Percentiles rank a stretch among this genome's conserved stretches.
phyloP scores from a whole-genome alignment of 163 green algal species.

The Chlamydomonas reinhardtii region DNA sequence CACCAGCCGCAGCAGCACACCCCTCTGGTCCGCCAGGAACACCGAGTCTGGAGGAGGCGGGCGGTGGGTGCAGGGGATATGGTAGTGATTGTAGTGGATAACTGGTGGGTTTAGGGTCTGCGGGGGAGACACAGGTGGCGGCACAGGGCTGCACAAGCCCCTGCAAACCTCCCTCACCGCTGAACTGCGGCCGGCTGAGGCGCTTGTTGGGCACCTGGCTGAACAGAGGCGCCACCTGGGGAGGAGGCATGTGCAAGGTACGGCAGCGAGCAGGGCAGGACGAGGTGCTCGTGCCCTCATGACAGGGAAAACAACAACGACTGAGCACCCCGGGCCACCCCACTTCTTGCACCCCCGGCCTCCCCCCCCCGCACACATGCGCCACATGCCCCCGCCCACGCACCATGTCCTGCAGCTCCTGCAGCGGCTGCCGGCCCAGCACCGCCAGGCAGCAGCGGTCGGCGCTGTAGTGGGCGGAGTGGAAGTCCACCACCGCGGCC shows the following conservation, averaged over 20 bases:
- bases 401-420: conserved; percentile 83
- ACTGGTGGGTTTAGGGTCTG: too few relatives aligned
- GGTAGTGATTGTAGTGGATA: too few relatives aligned
- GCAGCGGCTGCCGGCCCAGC: conserved; percentile 75
- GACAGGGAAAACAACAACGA: too few relatives aligned
- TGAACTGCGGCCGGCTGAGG: conserved; percentile 41
- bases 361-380: neutral
- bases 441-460: conserved; percentile 86
- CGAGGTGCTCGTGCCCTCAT: too few relatives aligned
- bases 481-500: conserved; percentile 74
- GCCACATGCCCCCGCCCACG: neutral
- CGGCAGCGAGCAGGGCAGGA: neutral
- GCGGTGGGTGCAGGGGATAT: neutral
- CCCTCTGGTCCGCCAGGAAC: conserved; percentile 51
- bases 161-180: too few relatives aligned
- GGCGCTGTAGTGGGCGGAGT: conserved; percentile 78
- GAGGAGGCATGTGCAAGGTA: neutral
- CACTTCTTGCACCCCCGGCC: neutral
- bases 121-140: too few relatives aligned
- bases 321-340: too few relatives aligned
- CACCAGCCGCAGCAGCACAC: conserved; percentile 68
- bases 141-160: too few relatives aligned
- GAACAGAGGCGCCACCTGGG: conserved; percentile 63
- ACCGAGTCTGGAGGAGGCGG: conserved; percentile 45
- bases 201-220: conserved; percentile 61